Conservation (phyloP, 805 yeast species). For the Ogataea paraovalis region DNA sequence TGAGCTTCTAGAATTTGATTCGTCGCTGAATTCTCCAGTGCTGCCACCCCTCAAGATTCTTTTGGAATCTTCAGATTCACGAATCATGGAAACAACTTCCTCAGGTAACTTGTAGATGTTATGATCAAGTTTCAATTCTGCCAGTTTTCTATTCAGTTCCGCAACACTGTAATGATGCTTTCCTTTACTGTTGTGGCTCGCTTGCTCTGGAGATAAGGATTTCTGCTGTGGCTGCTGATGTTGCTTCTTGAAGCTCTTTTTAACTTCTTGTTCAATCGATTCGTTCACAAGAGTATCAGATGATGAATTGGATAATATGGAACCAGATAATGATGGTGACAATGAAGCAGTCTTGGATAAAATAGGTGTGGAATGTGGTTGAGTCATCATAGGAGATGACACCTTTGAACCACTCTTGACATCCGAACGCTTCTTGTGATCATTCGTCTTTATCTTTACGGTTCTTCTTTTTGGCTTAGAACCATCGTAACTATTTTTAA, state of each 20-base stretch:
- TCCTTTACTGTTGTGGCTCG: no score
- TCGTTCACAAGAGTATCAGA: not conserved
- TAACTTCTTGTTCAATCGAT: not conserved
- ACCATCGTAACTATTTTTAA: conserved; percentile 27
- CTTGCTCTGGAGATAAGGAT: not conserved
- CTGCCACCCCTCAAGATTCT: no score
- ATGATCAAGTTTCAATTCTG: not conserved
- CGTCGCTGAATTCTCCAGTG: not conserved
- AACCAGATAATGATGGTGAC: not conserved
- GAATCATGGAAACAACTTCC: conserved; percentile 1
- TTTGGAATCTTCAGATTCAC: not conserved
- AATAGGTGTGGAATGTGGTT: not conserved
- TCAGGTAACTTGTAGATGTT: conserved; percentile 3
- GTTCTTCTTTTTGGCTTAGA: conserved; percentile 28
- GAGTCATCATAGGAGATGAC: not conserved
- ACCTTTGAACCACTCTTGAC: no score
- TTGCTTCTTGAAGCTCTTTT: no score
- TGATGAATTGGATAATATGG: not conserved
- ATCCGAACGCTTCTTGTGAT: not conserved
- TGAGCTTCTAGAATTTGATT: not conserved
- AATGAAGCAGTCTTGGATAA: not conserved
- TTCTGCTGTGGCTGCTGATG: not conserved
- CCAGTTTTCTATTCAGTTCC: not conserved
- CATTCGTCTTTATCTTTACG: conserved; percentile 19
- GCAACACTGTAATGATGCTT: not conserved